Evolutionary conservation across 768 basidiomycete genomes (phyloP).

Genomic region (Rhodotorula kratochvilovae): DNA sequence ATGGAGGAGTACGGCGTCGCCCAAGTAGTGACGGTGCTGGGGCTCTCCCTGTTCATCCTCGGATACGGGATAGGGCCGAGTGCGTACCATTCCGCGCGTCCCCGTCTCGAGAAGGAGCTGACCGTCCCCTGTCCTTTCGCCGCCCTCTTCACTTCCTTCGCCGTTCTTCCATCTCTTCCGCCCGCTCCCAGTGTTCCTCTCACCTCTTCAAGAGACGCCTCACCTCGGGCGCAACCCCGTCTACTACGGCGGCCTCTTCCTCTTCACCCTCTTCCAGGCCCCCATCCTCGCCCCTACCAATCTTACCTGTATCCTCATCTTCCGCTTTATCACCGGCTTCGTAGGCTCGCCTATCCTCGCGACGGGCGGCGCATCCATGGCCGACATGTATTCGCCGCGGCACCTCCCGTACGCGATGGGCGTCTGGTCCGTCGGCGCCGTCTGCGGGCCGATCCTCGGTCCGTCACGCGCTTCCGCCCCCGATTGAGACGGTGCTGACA

Average conservation of each 20-base stretch:
- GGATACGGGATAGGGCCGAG: conserved; percentile 47
- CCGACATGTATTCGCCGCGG: conserved; percentile 10
- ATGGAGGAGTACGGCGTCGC: conserved; percentile 35
- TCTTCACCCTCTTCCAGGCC: conserved; percentile 48
- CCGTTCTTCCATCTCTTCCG: too few species aligned
- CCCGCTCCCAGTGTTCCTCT: conserved; percentile 36
- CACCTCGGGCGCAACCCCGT: conserved; percentile 47
- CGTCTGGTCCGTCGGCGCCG: conserved; percentile 45
- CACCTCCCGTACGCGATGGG: conserved; percentile 28
- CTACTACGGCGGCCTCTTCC: conserved; percentile 47
- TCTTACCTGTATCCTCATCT: not conserved
- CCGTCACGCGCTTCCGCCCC: not conserved
- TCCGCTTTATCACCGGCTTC: conserved; percentile 49
- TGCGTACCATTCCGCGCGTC: conserved; percentile 6
- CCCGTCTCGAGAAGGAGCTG: not conserved
- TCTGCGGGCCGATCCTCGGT: conserved; percentile 29
- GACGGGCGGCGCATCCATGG: conserved; percentile 46
- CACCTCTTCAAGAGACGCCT: conserved; percentile 47
- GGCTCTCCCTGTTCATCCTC: conserved; percentile 42
- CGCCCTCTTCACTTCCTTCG: too few species aligned
- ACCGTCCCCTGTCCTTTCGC: not conserved
- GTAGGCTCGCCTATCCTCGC: conserved; percentile 48
- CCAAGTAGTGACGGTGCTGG: conserved; percentile 43
- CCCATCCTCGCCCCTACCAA: conserved; percentile 8
- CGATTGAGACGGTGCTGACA: not conserved